A percentile compares a stretch with the other conserved stretches of the same genome.
Conservation (phyloP, 2,329 filamentous ascomycete genomes). For the Elsinoe australis region DNA sequence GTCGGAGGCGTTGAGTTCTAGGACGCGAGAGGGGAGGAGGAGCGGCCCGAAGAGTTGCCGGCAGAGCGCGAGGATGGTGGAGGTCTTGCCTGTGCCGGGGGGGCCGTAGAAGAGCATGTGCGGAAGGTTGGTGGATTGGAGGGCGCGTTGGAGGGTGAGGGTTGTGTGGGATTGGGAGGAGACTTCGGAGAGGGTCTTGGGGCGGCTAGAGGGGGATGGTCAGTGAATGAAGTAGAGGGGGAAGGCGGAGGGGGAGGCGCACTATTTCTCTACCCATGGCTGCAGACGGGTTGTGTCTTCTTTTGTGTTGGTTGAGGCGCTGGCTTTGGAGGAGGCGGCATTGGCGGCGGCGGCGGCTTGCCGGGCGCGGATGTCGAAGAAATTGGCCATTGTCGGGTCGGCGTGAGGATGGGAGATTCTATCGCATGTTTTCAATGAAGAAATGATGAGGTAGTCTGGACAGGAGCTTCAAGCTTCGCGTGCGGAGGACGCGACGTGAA, state of each 20-base stretch:
- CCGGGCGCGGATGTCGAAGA: conserved; percentile 92
- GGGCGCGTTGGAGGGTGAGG: conserved; percentile 79
- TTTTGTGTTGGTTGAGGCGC: conserved; percentile 40
- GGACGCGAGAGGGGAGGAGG: conserved; percentile 85
- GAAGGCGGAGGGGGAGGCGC: conserved; percentile 23
- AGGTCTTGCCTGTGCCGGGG: conserved; percentile 95
- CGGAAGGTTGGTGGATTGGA: conserved; percentile 94
- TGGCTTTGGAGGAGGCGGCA: conserved; percentile 60
- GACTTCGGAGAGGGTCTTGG: conserved; percentile 88
- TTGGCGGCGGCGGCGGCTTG: conserved; percentile 60
- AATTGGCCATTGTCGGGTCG: conserved; percentile 61
- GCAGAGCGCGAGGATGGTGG: conserved; percentile 89
- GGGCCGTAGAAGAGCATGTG: conserved; percentile 99
- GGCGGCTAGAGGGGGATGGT: conserved; percentile 57
- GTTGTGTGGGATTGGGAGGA: conserved; percentile 97
- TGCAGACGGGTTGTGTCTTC: conserved; percentile 60
- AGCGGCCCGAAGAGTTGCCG: conserved; percentile 97
- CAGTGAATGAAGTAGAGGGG: conserved; percentile 14
- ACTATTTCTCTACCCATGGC: conserved; percentile 99
- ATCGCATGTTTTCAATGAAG: neutral
- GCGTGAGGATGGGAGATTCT: neutral
- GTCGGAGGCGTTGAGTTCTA: conserved; percentile 97
- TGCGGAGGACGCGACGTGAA: conserved; percentile 13
- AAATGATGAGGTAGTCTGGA: neutral
- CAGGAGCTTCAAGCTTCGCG: conserved; percentile 6